Evolutionary conservation across 2,329 filamentous ascomycete genomes (phyloP).

Genomic region (Endocalyx cinctus): DNA sequence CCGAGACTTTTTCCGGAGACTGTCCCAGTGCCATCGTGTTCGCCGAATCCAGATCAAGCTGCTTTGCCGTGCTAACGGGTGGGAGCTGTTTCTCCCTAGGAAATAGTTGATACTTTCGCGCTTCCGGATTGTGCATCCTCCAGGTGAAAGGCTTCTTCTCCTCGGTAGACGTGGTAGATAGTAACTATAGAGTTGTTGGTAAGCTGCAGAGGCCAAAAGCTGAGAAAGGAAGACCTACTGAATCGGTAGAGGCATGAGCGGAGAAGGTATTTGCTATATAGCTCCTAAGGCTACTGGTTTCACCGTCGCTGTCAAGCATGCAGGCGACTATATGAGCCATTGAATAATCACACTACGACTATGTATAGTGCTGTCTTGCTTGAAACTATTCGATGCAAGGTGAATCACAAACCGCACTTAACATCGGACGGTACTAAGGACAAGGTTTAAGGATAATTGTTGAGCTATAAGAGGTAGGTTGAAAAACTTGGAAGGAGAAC

Average conservation of each 20-base stretch:
- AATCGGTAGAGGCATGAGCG: conserved; percentile 39
- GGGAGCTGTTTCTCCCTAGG: conserved; percentile 46
- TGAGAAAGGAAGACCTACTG: conserved; percentile 32
- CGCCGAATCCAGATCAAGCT: conserved; percentile 47
- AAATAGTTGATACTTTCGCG: conserved; percentile 58
- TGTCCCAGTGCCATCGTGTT: conserved; percentile 36
- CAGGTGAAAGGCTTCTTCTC: conserved; percentile 49
- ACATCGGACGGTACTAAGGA: conserved; percentile 22
- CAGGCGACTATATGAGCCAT: conserved; percentile 63
- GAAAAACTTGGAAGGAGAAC: conserved; percentile 19
- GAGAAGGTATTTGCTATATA: conserved; percentile 49
- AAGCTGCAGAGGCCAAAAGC: conserved; percentile 21
- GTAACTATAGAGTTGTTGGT: conserved; percentile 22
- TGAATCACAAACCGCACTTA: conserved; percentile 18
- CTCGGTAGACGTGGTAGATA: conserved; percentile 27
- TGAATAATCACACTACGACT: conserved; percentile 26
- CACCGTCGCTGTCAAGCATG: conserved; percentile 45
- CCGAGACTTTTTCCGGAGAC: conserved; percentile 32
- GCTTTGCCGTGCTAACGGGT: conserved; percentile 37
- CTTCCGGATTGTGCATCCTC: conserved; percentile 55
- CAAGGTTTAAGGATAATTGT: conserved; percentile 26
- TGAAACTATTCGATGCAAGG: too few relatives aligned
- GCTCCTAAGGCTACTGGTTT: conserved; percentile 32
- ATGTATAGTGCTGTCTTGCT: too few relatives aligned
- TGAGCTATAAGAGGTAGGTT: conserved; percentile 23